A percentile compares a stretch with the other conserved stretches of the same genome.
Conservation (phyloP, 192 early-diverging fungal species). For the Thoreauomyces humboldtii region DNA sequence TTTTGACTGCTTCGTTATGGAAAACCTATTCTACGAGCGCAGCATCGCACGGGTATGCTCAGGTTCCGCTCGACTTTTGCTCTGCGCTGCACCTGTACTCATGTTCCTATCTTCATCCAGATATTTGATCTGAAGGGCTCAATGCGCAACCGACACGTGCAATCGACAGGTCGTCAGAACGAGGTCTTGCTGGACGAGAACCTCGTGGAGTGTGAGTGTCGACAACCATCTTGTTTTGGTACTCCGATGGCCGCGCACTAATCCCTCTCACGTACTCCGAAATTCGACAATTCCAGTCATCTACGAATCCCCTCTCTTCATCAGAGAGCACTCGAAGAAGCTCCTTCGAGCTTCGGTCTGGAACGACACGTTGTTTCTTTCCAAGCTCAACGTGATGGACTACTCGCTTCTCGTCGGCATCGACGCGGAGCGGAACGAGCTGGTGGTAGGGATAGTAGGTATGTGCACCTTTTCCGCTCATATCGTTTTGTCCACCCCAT, state of each 20-base stretch:
- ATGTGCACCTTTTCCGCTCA: constrained; percentile 20
- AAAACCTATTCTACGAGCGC: constrained; percentile 90
- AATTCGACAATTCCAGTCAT: no score
- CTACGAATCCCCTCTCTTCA: constrained; percentile 83
- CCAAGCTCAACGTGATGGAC: constrained; percentile 96
- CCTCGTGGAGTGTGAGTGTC: constrained; percentile 71
- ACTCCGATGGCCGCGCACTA: neutral
- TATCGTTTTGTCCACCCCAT: no score
- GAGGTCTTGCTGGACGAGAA: constrained; percentile 94
- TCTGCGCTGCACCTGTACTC: neutral
- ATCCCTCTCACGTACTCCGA: no score
- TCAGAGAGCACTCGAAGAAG: constrained; percentile 86
- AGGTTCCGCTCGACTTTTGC: neutral
- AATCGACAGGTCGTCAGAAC: constrained; percentile 78
- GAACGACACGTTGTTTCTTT: constrained; percentile 94
- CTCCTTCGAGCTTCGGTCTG: constrained; percentile 79
- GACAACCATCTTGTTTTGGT: constrained; percentile 1
- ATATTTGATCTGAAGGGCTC: constrained; percentile 95
- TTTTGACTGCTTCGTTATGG: constrained; percentile 94
- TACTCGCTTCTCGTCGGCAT: constrained; percentile 95
- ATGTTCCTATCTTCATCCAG: constrained; percentile 29
- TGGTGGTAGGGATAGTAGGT: constrained; percentile 97
- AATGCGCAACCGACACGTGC: constrained; percentile 88
- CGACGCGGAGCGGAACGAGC: constrained; percentile 77
- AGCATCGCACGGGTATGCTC: neutral